These are phyloP conservation scores for Didymella segeticola DNA, from an alignment of 2,329 filamentous ascomycete genomes.

Conservation along the genomic window DNA sequence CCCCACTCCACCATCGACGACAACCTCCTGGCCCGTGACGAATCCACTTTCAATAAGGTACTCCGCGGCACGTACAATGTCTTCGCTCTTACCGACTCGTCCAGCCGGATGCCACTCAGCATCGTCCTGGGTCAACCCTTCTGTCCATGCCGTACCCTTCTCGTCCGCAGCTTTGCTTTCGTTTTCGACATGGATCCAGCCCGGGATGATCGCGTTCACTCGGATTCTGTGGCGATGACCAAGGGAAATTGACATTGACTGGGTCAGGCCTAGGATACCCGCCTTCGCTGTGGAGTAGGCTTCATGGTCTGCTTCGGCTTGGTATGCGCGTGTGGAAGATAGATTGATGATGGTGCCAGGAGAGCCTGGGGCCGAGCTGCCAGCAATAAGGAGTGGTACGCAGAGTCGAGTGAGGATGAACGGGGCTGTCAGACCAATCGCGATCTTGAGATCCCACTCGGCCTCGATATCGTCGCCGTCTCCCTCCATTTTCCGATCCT, in stretches of 20 bases:
- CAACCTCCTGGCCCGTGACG: conserved; percentile 55
- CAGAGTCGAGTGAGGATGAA: conserved; percentile 43
- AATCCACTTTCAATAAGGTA: conserved; percentile 51
- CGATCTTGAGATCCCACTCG: conserved; percentile 45
- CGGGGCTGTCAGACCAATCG: conserved; percentile 44
- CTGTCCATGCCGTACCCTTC: conserved; percentile 53
- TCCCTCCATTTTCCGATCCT: conserved; percentile 41
- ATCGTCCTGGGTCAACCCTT: conserved; percentile 55
- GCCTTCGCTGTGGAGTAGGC: conserved; percentile 60
- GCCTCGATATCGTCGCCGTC: conserved; percentile 37
- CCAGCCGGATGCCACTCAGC: conserved; percentile 59
- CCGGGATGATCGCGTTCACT: conserved; percentile 59
- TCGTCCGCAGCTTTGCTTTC: conserved; percentile 53
- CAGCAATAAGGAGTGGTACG: conserved; percentile 35
- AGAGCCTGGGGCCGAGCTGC: conserved; percentile 23
- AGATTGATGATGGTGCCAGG: conserved; percentile 54
- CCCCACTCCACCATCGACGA: conserved; percentile 56
- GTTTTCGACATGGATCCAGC: conserved; percentile 60
- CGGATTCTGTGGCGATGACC: conserved; percentile 53
- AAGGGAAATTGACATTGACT: conserved; percentile 57
- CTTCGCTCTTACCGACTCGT: conserved; percentile 58
- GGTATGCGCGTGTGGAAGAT: conserved; percentile 58
- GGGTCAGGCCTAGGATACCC: conserved; percentile 58
- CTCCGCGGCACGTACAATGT: conserved; percentile 52
- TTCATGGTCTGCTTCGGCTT: conserved; percentile 59